A percentile compares a stretch with the other conserved stretches of the same genome.
These are phyloP conservation scores for Fremontodendron californicum DNA, from an alignment of 345 rosid genomes.

Conservation along the genomic window DNA sequence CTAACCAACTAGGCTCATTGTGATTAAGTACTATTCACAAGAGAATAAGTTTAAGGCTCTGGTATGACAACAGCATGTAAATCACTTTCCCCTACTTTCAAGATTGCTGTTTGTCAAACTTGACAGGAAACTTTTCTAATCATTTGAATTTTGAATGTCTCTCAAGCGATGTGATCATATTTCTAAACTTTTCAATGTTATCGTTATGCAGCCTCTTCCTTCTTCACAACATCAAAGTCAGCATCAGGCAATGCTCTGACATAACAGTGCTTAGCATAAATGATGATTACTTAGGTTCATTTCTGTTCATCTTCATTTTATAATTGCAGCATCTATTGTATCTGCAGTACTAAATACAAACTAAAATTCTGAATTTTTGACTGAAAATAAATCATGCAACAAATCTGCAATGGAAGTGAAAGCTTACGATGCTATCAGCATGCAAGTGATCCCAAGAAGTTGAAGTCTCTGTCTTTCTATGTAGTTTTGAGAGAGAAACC, in stretches of 20 bases:
- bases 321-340: not conserved
- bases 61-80: not conserved
- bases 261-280: not conserved
- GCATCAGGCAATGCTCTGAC: not conserved
- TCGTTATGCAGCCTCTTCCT: not conserved
- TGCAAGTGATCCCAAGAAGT: constrained; percentile 92
- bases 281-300: not conserved
- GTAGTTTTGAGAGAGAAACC: constrained; percentile 65
- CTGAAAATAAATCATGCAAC: constrained; percentile 10
- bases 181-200: not conserved
- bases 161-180: not conserved
- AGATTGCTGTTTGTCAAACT: not conserved
- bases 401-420: constrained; percentile 11
- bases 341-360: not conserved
- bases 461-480: constrained; percentile 76
- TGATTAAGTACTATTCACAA: not conserved
- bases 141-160: not conserved
- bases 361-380: not conserved
- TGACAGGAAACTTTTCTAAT: not conserved
- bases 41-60: not conserved
- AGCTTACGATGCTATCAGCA: constrained; percentile 93
- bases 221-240: not conserved
- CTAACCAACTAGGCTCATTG: no score
- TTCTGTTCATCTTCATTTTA: not conserved
- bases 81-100: not conserved